A percentile compares a stretch with the other conserved stretches of the same genome.
phyloP scores from a whole-genome alignment of 495 filamentous ascomycete species.

The Podospora comata region DNA sequence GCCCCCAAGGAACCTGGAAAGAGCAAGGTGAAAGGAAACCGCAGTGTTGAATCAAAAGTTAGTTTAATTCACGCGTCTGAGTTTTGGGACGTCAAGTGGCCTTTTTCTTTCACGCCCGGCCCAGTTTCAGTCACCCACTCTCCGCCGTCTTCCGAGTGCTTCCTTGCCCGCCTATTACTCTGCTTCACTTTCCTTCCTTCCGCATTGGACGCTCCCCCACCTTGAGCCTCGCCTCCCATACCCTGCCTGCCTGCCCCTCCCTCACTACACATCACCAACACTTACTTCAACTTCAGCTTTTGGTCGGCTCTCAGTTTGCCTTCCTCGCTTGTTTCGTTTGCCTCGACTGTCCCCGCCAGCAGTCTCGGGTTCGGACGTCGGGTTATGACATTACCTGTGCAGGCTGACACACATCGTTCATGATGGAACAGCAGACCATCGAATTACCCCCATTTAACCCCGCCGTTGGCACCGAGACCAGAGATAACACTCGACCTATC shows the following conservation, averaged over 20 bases:
- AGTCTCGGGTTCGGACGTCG: conserved; percentile 17
- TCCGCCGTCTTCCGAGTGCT: conserved; percentile 8
- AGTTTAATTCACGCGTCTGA: conserved; percentile 12
- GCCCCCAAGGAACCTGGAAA: neutral
- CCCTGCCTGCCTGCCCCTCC: neutral
- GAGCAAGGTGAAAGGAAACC: neutral
- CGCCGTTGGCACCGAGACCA: conserved; percentile 6
- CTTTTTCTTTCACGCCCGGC: conserved; percentile 2
- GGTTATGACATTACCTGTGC: conserved; percentile 36
- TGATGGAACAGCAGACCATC: conserved; percentile 43
- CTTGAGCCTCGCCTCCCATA: neutral
- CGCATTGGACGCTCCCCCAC: conserved; percentile 2
- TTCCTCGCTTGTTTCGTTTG: neutral
- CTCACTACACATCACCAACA: neutral
- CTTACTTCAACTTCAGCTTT: conserved; percentile 1
- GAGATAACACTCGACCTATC: conserved; percentile 7
- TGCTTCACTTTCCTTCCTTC: conserved; percentile 16
- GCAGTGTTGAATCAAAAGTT: conserved; percentile 6
- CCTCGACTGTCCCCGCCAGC: neutral
- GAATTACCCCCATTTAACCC: conserved; percentile 11
- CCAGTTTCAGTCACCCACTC: neutral
- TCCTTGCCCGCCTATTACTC: conserved; percentile 1
- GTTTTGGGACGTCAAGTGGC: neutral
- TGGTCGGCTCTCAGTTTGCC: neutral
- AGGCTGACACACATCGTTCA: conserved; percentile 37